Evolutionary conservation across 495 filamentous ascomycete genomes (phyloP).

Genomic region (Hypoxylon perforatum): DNA sequence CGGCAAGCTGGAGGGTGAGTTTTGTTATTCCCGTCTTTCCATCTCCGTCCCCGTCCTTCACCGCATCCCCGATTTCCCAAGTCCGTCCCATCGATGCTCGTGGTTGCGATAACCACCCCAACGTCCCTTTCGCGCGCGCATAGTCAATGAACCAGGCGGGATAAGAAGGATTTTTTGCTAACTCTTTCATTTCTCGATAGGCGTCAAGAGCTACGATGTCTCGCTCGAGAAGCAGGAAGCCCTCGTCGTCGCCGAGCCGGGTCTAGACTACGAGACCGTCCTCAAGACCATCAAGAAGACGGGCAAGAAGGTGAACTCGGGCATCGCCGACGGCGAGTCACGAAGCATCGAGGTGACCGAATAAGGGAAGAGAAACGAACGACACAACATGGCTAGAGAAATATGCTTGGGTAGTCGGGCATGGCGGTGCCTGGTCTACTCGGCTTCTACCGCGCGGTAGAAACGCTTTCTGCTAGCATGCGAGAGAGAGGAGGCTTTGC

Average conservation of each 20-base stretch:
- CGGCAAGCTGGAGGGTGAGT: conserved; percentile 88
- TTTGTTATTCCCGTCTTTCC: conserved; percentile 1
- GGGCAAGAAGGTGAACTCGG: conserved; percentile 85
- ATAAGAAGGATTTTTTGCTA: conserved; percentile 1
- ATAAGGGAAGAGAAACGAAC: conserved; percentile 21
- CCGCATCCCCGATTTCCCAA: not conserved
- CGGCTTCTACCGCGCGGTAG: too few species aligned
- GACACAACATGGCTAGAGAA: not conserved
- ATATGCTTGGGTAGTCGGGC: not conserved
- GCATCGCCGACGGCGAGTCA: conserved; percentile 67
- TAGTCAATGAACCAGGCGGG: not conserved
- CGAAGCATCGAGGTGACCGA: conserved; percentile 58
- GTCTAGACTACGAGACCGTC: conserved; percentile 80
- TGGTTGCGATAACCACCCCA: not conserved
- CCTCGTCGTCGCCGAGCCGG: conserved; percentile 70
- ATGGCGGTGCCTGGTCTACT: too few species aligned
- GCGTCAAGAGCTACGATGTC: conserved; percentile 86
- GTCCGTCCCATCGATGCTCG: not conserved
- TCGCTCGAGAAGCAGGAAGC: conserved; percentile 86
- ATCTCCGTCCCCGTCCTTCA: not conserved
- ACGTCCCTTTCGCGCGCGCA: not conserved
- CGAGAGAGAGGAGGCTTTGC: not conserved
- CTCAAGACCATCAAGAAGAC: conserved; percentile 93
- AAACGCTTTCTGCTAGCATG: too few species aligned
- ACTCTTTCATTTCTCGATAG: conserved; percentile 56